Conservation (phyloP, 1,284 basidiomycete species). For the Schizophyllum commune region DNA sequence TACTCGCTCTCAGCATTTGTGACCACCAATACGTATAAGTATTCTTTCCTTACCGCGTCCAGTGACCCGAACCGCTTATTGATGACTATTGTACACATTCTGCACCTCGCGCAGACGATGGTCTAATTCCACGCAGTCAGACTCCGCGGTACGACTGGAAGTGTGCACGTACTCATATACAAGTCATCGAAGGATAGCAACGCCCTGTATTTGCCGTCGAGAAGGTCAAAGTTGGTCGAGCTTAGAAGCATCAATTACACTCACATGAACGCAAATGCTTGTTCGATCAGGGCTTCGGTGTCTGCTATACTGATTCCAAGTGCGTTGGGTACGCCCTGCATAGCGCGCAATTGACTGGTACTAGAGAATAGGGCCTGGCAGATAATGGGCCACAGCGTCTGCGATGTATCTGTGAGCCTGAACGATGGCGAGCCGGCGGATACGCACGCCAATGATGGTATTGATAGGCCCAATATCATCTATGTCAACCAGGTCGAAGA, state of each 20-base stretch:
- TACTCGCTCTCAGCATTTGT: too few relatives aligned
- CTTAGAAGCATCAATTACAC: too few relatives aligned
- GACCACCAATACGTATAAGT: too few relatives aligned
- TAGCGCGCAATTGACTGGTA: background rate
- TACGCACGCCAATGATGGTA: background rate
- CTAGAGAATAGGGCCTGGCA: background rate
- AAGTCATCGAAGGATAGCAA: background rate
- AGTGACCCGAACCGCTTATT: too few relatives aligned
- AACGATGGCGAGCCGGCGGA: background rate
- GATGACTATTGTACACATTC: background rate
- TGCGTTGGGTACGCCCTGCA: background rate
- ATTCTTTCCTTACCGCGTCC: too few relatives aligned
- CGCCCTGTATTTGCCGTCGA: too few relatives aligned
- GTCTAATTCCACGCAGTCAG: background rate
- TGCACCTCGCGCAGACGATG: background rate
- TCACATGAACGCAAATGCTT: background rate
- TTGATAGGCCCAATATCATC: background rate
- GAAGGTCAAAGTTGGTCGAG: too few relatives aligned
- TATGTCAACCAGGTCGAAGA: background rate
- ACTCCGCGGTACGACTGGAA: background rate
- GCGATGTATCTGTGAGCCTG: background rate
- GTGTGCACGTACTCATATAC: background rate
- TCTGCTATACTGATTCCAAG: background rate
- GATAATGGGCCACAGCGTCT: background rate
- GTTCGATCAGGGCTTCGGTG: background rate